Evolutionary conservation across 441 rosid genomes (phyloP).

Genomic region (Pelargonium citronellum): DNA sequence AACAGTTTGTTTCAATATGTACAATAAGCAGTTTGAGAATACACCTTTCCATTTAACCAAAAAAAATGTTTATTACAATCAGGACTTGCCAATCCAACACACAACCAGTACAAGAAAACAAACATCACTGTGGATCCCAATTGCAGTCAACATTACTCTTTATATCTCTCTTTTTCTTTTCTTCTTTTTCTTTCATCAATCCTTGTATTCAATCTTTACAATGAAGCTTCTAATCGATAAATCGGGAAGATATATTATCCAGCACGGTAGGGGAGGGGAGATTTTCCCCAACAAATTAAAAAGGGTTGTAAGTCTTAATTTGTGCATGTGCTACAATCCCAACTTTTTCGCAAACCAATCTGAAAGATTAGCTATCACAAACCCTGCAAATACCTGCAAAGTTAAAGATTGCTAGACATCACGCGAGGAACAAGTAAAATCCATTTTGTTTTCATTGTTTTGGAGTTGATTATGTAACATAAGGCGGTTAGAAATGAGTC

Average conservation of each 20-base stretch:
- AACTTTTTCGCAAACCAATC: slow-evolving; percentile 58
- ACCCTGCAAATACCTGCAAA: slow-evolving; percentile 84
- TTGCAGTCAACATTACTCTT: neutral
- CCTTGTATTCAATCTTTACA: neutral
- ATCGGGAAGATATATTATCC: neutral
- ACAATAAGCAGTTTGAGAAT: too few species aligned
- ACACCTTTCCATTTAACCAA: neutral
- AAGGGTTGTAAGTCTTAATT: neutral
- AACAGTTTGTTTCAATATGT: too few species aligned
- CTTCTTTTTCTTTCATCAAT: neutral
- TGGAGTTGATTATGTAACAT: neutral
- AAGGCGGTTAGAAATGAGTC: neutral
- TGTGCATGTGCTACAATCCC: slow-evolving; percentile 44
- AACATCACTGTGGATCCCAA: neutral
- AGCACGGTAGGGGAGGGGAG: neutral
- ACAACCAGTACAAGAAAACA: neutral
- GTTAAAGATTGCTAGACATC: neutral
- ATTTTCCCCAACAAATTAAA: too few species aligned
- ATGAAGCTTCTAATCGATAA: too few species aligned
- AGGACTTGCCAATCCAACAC: neutral
- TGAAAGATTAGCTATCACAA: slow-evolving; percentile 75
- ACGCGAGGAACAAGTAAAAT: neutral
- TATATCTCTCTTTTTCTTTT: neutral
- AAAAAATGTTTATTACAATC: neutral
- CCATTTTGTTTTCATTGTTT: neutral